These are phyloP conservation scores for Colletotrichum trifolii DNA, from an alignment of 2,329 filamentous ascomycete genomes.

Conservation along the genomic window DNA sequence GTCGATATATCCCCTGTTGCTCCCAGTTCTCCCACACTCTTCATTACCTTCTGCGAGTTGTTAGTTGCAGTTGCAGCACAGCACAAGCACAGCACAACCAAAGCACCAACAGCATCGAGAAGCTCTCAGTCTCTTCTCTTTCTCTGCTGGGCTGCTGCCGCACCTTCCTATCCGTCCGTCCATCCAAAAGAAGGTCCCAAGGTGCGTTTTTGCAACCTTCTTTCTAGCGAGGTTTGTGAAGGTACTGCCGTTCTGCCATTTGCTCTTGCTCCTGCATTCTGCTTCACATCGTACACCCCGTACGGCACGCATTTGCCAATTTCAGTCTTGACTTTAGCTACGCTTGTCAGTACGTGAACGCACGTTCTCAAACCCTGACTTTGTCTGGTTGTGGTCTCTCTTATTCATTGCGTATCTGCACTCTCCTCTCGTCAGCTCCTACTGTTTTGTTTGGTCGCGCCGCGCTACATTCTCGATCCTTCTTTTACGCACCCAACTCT, in stretches of 20 bases:
- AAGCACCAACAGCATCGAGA: slow-evolving; percentile 35
- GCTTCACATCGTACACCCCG: neutral
- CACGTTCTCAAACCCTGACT: slow-evolving; percentile 25
- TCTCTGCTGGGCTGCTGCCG: slow-evolving; percentile 4
- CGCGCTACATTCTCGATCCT: too few relatives aligned
- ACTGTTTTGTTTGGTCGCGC: neutral
- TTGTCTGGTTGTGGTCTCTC: slow-evolving; percentile 6
- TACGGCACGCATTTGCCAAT: slow-evolving; percentile 14
- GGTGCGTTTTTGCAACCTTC: slow-evolving; percentile 12
- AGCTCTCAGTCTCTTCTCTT: slow-evolving; percentile 15
- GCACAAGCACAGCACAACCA: too few relatives aligned
- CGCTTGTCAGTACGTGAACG: slow-evolving; percentile 5
- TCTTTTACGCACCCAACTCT: too few relatives aligned
- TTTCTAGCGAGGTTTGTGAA: neutral
- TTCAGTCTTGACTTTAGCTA: neutral
- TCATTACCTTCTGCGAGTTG: slow-evolving; percentile 24
- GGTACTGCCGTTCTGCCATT: neutral
- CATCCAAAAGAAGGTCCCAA: slow-evolving; percentile 2
- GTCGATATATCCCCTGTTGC: slow-evolving; percentile 36
- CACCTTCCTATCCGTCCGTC: neutral
- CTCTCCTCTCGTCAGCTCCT: neutral
- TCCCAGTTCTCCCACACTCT: slow-evolving; percentile 23
- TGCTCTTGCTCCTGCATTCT: slow-evolving; percentile 7
- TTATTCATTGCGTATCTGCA: neutral
- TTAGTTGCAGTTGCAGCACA: neutral